phyloP scores from a whole-genome alignment of 495 filamentous ascomycete species.

The Glutinoglossum americanum region DNA sequence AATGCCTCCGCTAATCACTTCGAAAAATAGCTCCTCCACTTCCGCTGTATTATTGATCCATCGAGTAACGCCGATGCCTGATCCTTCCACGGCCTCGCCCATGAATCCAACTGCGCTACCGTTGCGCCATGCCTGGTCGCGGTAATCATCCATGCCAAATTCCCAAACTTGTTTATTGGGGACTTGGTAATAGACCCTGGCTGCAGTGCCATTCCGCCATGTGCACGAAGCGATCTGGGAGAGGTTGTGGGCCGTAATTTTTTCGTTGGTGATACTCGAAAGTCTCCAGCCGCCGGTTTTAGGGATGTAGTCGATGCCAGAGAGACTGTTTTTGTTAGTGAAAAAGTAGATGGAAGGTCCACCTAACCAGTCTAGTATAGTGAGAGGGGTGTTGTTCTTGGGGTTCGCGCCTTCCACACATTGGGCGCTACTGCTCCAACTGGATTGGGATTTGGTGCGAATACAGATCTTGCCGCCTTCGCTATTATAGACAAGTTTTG shows the following conservation, averaged over 20 bases:
- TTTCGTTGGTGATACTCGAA: background rate
- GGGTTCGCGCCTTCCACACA: background rate
- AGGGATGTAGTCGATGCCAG: background rate
- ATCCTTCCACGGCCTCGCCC: background rate
- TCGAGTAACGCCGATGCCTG: background rate
- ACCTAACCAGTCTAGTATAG: background rate
- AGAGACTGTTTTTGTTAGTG: background rate
- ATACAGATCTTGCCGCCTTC: background rate
- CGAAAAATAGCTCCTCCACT: background rate
- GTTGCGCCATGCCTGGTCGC: background rate
- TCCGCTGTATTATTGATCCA: background rate
- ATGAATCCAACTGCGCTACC: background rate
- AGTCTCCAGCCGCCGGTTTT: background rate
- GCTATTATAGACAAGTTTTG: background rate
- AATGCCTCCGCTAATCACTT: background rate
- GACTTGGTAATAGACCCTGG: background rate
- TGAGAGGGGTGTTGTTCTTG: background rate
- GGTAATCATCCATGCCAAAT: background rate
- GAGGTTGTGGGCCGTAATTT: background rate
- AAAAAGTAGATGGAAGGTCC: background rate
- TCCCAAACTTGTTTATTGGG: background rate
- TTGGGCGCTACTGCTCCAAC: background rate
- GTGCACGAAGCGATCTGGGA: background rate
- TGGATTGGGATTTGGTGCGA: background rate
- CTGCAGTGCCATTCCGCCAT: background rate